Conservation (phyloP, 73 alveolate species). For the Tetrahymena borealis region DNA sequence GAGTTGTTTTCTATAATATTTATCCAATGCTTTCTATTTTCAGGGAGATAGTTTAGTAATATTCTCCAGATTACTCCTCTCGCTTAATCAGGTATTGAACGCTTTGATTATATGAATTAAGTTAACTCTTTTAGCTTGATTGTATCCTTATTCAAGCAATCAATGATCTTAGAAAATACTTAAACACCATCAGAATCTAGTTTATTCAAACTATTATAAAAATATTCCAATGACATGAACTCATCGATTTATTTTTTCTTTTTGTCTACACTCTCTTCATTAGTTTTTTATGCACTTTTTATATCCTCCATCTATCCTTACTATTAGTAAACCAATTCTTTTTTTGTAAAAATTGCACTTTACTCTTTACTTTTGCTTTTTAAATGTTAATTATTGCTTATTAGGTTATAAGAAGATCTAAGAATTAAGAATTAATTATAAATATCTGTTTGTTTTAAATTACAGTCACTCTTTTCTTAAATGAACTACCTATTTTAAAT, state of each 20-base stretch:
- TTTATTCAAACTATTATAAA: not conserved
- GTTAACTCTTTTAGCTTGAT: not conserved
- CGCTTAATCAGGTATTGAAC: not conserved
- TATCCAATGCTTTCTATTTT: not conserved
- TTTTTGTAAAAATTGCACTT: too few relatives aligned
- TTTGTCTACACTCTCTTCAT: not conserved
- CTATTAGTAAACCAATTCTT: too few relatives aligned
- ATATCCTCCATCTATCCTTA: too few relatives aligned
- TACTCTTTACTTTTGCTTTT: too few relatives aligned
- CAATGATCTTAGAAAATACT: not conserved
- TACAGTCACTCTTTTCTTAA: too few relatives aligned
- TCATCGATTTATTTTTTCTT: not conserved
- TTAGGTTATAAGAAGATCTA: too few relatives aligned
- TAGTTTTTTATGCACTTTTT: too few relatives aligned
- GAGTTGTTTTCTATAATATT: not conserved
- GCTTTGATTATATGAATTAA: not conserved
- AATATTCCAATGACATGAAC: not conserved
- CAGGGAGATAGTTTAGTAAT: not conserved
- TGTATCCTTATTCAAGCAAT: not conserved
- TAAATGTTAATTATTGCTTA: too few relatives aligned
- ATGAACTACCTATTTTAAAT: too few relatives aligned
- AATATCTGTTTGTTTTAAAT: too few relatives aligned
- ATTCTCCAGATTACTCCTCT: not conserved
- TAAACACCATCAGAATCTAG: not conserved
- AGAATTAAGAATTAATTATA: too few relatives aligned